Evolutionary conservation across 257 asterid genomes (phyloP).

Genomic region (Dorcoceras hygrometricum): DNA sequence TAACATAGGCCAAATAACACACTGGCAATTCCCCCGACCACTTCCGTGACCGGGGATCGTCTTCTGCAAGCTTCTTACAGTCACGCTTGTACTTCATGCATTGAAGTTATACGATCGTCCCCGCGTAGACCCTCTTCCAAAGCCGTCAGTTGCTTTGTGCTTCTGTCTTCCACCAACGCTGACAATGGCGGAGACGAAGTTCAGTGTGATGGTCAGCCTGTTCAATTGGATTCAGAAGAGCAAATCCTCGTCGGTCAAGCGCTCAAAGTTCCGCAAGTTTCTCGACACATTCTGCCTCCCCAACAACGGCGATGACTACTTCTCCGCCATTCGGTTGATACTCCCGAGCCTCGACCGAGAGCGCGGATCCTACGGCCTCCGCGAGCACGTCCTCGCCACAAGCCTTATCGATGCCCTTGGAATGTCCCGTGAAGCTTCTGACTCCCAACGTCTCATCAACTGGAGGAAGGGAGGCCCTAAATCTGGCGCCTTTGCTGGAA

Average conservation of each 20-base stretch:
- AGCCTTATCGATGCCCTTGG: slow-evolving; percentile 90
- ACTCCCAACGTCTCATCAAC: slow-evolving; percentile 76
- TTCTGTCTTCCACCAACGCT: slow-evolving; percentile 17
- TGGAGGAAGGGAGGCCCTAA: slow-evolving; percentile 95
- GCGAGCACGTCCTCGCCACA: slow-evolving; percentile 88
- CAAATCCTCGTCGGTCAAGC: slow-evolving; percentile 59
- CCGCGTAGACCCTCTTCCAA: not conserved
- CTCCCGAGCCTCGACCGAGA: slow-evolving; percentile 85
- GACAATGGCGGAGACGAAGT: slow-evolving; percentile 58
- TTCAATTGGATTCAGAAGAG: slow-evolving; percentile 85
- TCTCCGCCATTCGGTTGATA: slow-evolving; percentile 78
- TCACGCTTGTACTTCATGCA: no score
- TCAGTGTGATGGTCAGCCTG: slow-evolving; percentile 78
- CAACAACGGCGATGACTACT: slow-evolving; percentile 55
- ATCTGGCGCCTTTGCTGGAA: slow-evolving; percentile 72
- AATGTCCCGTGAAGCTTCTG: slow-evolving; percentile 86
- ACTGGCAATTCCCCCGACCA: no score
- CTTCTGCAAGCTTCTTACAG: not conserved
- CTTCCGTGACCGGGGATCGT: no score
- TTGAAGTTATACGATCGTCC: not conserved
- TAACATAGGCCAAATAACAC: no score
- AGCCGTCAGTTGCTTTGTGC: not conserved
- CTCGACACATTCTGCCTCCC: slow-evolving; percentile 82
- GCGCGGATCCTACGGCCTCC: slow-evolving; percentile 89
- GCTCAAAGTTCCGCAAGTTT: slow-evolving; percentile 85